Conservation (phyloP, 1,284 basidiomycete species). For the Singerocomus rubriflavus region DNA sequence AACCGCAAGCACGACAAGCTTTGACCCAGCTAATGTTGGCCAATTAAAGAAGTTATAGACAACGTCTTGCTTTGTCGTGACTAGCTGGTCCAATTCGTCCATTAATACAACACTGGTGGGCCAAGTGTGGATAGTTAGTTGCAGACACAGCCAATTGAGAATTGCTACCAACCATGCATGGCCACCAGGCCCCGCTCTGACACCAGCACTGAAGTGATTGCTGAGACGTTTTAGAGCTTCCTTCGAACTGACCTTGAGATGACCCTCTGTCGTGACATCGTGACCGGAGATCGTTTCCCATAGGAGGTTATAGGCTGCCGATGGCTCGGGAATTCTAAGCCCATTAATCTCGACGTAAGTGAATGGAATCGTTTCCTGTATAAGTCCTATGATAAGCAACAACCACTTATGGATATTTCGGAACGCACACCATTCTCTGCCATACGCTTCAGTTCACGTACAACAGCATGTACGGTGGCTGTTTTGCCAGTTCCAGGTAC, state of each 20-base stretch:
- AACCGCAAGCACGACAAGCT: conserved; percentile 93
- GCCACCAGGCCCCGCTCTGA: conserved; percentile 57
- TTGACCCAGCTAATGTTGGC: conserved; percentile 86
- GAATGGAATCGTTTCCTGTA: conserved; percentile 87
- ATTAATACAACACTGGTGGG: conserved; percentile 83
- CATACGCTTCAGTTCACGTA: conserved; percentile 85
- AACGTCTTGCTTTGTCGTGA: conserved; percentile 95
- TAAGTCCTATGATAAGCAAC: not conserved
- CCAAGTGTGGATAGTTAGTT: not conserved
- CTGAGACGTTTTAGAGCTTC: conserved; percentile 68
- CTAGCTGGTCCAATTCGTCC: conserved; percentile 97
- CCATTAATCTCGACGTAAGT: conserved; percentile 99
- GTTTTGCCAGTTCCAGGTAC: conserved; percentile 99
- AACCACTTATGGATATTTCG: not conserved
- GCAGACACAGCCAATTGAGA: not conserved
- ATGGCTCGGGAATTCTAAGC: conserved; percentile 85
- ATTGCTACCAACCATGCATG: conserved; percentile 60
- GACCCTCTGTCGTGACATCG: conserved; percentile 56
- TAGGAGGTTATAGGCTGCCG: conserved; percentile 82
- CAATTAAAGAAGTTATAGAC: conserved; percentile 99
- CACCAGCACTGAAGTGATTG: conserved; percentile 55
- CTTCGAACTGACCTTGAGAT: conserved; percentile 64
- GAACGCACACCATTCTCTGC: conserved; percentile 69
- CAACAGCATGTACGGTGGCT: conserved; percentile 91
- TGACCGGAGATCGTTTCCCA: conserved; percentile 88